Conservation (phyloP, 176 grass and related monocot genomes). For the Microstegium vimineum region DNA sequence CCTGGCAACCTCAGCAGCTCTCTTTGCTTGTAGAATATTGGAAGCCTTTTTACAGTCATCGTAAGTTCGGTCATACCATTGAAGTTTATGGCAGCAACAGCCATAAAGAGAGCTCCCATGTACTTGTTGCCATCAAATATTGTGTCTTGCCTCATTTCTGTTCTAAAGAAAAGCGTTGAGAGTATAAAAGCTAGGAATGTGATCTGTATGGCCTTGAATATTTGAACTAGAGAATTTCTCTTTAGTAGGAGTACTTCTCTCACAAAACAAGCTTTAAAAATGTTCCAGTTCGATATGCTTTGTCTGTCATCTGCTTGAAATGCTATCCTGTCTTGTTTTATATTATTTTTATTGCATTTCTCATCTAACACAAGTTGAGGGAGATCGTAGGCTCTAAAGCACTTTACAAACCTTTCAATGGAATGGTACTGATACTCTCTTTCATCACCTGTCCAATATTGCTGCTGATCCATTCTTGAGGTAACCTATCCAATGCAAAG, state of each 20-base stretch:
- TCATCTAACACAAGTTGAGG: constrained; percentile 18
- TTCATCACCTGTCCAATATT: constrained; percentile 69
- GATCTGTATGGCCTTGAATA: constrained; percentile 91
- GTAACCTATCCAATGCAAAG: constrained; percentile 50
- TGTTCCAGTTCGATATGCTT: constrained; percentile 20
- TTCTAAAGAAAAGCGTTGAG: constrained; percentile 67
- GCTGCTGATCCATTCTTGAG: constrained; percentile 72
- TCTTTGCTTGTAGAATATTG: constrained; percentile 89
- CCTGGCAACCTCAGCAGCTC: constrained; percentile 68
- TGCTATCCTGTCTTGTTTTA: background rate
- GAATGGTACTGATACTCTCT: constrained; percentile 60
- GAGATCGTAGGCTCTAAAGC: constrained; percentile 41
- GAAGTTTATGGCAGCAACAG: constrained; percentile 62
- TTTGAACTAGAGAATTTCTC: constrained; percentile 73
- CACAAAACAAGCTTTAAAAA: constrained; percentile 78
- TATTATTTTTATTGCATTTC: background rate
- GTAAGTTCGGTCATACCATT: constrained; percentile 88
- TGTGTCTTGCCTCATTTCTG: constrained; percentile 58
- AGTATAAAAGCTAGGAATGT: constrained; percentile 61
- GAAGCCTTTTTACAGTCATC: constrained; percentile 82
- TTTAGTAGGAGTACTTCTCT: constrained; percentile 75
- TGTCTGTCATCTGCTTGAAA: constrained; percentile 11
- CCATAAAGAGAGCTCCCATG: constrained; percentile 60
- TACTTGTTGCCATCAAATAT: constrained; percentile 72
- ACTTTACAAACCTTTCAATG: constrained; percentile 47